phyloP scores from a whole-genome alignment of 805 yeast genomes.

The Scheffersomyces coipomensis region DNA sequence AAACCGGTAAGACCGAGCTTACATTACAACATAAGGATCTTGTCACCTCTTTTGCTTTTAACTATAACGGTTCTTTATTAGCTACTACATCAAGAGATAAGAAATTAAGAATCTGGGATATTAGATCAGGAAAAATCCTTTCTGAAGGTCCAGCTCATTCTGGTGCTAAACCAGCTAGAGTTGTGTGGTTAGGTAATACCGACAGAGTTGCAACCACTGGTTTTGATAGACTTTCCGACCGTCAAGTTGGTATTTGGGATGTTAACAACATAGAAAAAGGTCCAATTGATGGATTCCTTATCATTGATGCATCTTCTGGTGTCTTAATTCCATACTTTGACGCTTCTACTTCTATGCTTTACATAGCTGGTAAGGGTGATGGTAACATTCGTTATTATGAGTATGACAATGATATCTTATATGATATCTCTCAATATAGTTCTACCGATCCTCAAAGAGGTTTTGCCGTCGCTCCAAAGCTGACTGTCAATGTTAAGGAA shows the following conservation, averaged over 20 bases:
- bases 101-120: conserved; percentile 87
- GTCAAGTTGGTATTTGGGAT: conserved; percentile 96
- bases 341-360: conserved; percentile 73
- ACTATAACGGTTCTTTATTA: conserved; percentile 80
- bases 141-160: conserved; percentile 87
- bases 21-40: conserved; percentile 85
- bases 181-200: conserved; percentile 85
- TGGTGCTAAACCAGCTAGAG: conserved; percentile 89
- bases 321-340: conserved; percentile 91
- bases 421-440: conserved; percentile 82
- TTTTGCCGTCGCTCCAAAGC: conserved; percentile 84
- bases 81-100: conserved; percentile 93
- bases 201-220: conserved; percentile 92
- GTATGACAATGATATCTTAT: conserved; percentile 78
- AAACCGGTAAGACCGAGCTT: conserved; percentile 64
- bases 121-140: conserved; percentile 67
- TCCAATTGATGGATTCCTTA: conserved; percentile 84
- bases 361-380: conserved; percentile 96
- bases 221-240: conserved; percentile 85
- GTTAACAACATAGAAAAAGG: conserved; percentile 70
- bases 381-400: conserved; percentile 96
- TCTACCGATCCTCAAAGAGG: conserved; percentile 96
- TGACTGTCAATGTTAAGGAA: conserved; percentile 72
- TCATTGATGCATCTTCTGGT: conserved; percentile 89
- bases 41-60: conserved; percentile 91